Evolutionary conservation across 805 yeast genomes (phyloP).

Genomic region (Saturnispora zaruensis): DNA sequence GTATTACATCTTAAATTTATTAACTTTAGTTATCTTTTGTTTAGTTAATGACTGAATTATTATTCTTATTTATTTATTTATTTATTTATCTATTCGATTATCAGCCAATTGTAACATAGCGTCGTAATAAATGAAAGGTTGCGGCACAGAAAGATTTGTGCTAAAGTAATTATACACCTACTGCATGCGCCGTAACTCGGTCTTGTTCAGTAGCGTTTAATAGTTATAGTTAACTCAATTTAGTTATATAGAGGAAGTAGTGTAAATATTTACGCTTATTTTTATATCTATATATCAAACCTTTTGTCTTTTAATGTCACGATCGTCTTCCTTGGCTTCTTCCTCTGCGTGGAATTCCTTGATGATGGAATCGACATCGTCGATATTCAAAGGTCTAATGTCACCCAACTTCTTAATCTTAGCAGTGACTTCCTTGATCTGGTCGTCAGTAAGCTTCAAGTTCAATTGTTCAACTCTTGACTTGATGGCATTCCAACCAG

Average conservation of each 20-base stretch:
- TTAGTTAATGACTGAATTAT: background rate
- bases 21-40: constrained; percentile 1
- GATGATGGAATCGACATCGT: constrained; percentile 95
- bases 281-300: constrained; percentile 16
- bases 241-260: too few relatives aligned
- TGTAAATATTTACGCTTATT: too few relatives aligned
- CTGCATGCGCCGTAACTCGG: too few relatives aligned
- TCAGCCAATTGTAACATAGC: background rate
- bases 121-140: too few relatives aligned
- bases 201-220: too few relatives aligned
- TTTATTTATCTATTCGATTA: background rate
- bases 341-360: constrained; percentile 75
- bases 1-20: background rate
- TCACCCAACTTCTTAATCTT: constrained; percentile 94
- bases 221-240: too few relatives aligned
- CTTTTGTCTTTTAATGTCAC: constrained; percentile 28
- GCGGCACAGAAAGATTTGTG: too few relatives aligned
- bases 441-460: constrained; percentile 80
- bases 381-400: constrained; percentile 86
- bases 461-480: constrained; percentile 96
- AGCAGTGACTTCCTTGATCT: constrained; percentile 87
- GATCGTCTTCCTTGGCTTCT: constrained; percentile 24
- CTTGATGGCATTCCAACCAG: constrained; percentile 99
- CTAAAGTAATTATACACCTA: too few relatives aligned
- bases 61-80: background rate